Evolutionary conservation across 1,284 basidiomycete species (phyloP).

Genomic region (Phellopilus nigrolimitatus): DNA sequence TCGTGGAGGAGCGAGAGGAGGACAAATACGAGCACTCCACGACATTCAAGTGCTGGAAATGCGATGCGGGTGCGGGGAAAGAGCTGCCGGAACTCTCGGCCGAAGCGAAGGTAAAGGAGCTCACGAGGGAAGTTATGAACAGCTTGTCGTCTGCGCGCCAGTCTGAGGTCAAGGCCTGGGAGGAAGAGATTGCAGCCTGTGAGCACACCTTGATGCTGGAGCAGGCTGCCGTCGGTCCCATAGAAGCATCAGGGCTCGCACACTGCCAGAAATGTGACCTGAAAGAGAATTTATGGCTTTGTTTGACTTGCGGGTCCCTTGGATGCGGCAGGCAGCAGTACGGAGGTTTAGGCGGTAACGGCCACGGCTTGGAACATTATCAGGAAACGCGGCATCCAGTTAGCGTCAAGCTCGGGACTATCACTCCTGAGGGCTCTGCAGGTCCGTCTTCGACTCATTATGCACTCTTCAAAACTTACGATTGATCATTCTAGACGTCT

Average conservation of each 20-base stretch:
- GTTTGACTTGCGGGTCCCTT: conserved; percentile 90
- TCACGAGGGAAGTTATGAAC: conserved; percentile 73
- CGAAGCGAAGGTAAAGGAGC: conserved; percentile 38
- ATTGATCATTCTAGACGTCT: conserved; percentile 67
- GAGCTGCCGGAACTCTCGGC: conserved; percentile 38
- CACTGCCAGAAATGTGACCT: conserved; percentile 78
- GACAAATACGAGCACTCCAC: conserved; percentile 80
- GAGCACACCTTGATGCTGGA: conserved; percentile 81
- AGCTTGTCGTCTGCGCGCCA: conserved; percentile 87
- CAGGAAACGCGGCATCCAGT: conserved; percentile 74
- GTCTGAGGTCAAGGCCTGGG: conserved; percentile 96
- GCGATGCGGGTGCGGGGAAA: conserved; percentile 50
- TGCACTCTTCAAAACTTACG: not conserved
- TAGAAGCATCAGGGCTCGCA: conserved; percentile 60
- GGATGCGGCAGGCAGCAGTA: conserved; percentile 89
- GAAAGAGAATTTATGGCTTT: conserved; percentile 92
- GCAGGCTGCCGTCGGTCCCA: conserved; percentile 53
- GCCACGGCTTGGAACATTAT: conserved; percentile 86
- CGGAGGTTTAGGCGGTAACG: conserved; percentile 84
- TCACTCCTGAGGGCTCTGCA: conserved; percentile 90
- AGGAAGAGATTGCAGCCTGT: conserved; percentile 88
- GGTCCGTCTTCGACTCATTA: conserved; percentile 41
- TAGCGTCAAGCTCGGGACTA: conserved; percentile 94
- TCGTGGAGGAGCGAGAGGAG: conserved; percentile 79
- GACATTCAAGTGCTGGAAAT: conserved; percentile 73